Evolutionary conservation across 2,329 filamentous ascomycete genomes (phyloP), one percentile per base, ranked within the genome.

Genomic region (Talaromyces islandicus): DNA sequence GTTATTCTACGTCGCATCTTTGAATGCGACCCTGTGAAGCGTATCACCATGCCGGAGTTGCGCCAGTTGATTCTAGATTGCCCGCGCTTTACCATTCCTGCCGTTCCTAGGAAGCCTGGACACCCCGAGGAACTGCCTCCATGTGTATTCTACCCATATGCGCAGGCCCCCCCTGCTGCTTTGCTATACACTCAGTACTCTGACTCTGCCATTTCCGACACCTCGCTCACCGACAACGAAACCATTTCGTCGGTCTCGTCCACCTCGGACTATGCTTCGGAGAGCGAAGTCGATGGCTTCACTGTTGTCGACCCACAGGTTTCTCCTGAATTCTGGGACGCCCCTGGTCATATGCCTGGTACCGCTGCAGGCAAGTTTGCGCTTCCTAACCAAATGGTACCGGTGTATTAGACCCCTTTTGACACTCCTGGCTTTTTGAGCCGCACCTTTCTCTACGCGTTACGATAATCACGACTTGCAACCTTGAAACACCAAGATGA

Each of bases 1-100:
- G 82, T 85, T 71, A 95, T 99, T 65, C 79, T 99, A 68, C 87
- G 86, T 66, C 86, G 89, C 70, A 90, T 97, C 69, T 99, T 99
- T 75, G 88, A 93, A 71, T 85, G 87, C 74, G 88, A 94, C 76
- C 92, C 94, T 60, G 83, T 87, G 69, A 86, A 91, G 73, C 84
- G 94, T 74, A 92, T 96, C 70, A 88, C 87, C 60, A 83, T 99
- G 64, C 78, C 85, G 59, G 90, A 96, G 76, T 83, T 99, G 59
- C 87, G 89, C 70, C 81, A 85, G 66, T 81, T 88, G 71, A 94
- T 97, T 72, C 73, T 88, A 68, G 82, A 85, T 64, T 97, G 92
- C 80, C 81, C 87, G 32, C 80, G 81, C 65, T 91, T 97, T 74
- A 95, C 80, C 72, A 71, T 59, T 43, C 72, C 60, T 70, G 66